Percentiles rank a stretch among this genome's conserved stretches.
These are phyloP conservation scores for Abrus pulchellus DNA, from an alignment of 306 rosid genomes.

Conservation along the genomic window DNA sequence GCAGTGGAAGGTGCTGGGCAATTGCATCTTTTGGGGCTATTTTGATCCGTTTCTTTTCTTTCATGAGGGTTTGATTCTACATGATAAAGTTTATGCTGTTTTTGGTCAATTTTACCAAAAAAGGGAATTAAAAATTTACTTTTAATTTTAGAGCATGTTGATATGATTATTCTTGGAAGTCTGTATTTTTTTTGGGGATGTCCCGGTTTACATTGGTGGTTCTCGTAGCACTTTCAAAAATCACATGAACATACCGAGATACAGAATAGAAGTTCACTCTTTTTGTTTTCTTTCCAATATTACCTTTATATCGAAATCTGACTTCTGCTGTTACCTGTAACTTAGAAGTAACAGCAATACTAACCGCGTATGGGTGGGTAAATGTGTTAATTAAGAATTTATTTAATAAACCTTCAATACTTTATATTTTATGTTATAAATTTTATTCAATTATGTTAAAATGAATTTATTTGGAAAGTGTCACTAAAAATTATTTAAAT, in stretches of 20 bases:
- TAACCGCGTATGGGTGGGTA: background rate
- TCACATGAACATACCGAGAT: slow-evolving; percentile 21
- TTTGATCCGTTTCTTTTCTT: slow-evolving; percentile 65
- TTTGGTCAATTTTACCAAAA: slow-evolving; percentile 67
- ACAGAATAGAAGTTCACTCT: background rate
- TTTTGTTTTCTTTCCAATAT: background rate
- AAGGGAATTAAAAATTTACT: slow-evolving; percentile 58
- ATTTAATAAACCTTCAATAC: too few species aligned
- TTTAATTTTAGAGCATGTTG: slow-evolving; percentile 50
- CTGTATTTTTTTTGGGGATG: background rate
- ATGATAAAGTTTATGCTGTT: slow-evolving; percentile 71
- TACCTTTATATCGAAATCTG: background rate
- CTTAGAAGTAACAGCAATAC: background rate
- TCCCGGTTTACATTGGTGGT: background rate
- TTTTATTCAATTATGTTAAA: background rate
- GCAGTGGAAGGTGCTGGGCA: slow-evolving; percentile 69
- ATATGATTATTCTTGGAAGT: slow-evolving; percentile 34
- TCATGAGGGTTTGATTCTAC: slow-evolving; percentile 70
- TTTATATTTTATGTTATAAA: too few species aligned
- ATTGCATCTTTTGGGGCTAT: slow-evolving; percentile 77
- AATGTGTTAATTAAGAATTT: background rate
- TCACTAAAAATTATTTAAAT: too few species aligned
- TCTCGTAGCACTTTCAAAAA: background rate
- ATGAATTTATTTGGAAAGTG: too few species aligned
- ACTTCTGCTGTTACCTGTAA: background rate